phyloP scores from a whole-genome alignment of 108 stramenopile genomes.

The Cyclotella atomus region DNA sequence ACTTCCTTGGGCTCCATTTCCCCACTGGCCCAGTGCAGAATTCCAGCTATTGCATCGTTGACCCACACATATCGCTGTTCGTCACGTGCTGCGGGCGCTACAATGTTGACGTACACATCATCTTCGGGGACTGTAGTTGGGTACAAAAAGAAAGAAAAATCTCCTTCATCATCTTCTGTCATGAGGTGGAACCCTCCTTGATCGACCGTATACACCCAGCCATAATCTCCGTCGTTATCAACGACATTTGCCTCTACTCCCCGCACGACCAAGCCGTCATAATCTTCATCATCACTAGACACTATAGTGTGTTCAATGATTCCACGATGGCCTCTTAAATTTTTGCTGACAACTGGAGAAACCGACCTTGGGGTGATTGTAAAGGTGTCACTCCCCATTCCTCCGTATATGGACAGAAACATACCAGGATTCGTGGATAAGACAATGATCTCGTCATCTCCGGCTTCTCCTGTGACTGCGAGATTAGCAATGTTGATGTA shows the following conservation, averaged over 20 bases:
- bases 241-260: slow-evolving; percentile 41
- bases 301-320: slow-evolving; percentile 39
- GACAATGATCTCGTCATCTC: slow-evolving; percentile 39
- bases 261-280: slow-evolving; percentile 26
- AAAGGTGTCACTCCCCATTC: slow-evolving; percentile 37
- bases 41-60: slow-evolving; percentile 15
- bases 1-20: slow-evolving; percentile 15
- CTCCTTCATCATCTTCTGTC: slow-evolving; percentile 37
- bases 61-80: slow-evolving; percentile 26
- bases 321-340: slow-evolving; percentile 45
- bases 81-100: slow-evolving; percentile 27
- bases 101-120: slow-evolving; percentile 31
- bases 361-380: slow-evolving; percentile 31
- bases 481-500: slow-evolving; percentile 39
- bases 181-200: slow-evolving; percentile 37
- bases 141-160: slow-evolving; percentile 39
- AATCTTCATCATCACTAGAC: slow-evolving; percentile 22
- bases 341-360: slow-evolving; percentile 42
- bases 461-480: slow-evolving; percentile 37
- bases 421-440: slow-evolving; percentile 40
- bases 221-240: slow-evolving; percentile 46
- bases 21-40: slow-evolving; percentile 7
- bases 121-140: slow-evolving; percentile 36
- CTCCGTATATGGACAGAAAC: slow-evolving; percentile 28
- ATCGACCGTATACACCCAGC: slow-evolving; percentile 37